phyloP scores from a whole-genome alignment of 495 filamentous ascomycete genomes.

The Tuber microsphaerosporum region DNA sequence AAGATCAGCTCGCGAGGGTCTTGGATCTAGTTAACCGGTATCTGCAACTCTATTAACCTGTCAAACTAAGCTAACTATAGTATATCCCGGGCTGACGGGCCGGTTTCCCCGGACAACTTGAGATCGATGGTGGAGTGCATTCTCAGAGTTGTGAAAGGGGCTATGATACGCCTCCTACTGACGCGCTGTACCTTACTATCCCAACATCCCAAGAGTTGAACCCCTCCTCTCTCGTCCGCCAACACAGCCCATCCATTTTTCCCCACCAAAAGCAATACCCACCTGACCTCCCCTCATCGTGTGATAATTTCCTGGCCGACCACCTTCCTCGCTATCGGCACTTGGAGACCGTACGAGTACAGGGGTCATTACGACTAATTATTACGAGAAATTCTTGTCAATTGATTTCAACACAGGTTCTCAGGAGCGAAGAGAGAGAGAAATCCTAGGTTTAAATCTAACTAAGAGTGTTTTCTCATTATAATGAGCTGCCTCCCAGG shows the following conservation, averaged over 20 bases:
- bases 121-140: neutral
- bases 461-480: too few species aligned
- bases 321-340: neutral
- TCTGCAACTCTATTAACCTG: neutral
- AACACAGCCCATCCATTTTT: neutral
- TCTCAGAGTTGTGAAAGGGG: neutral
- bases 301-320: neutral
- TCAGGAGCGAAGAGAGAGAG: neutral
- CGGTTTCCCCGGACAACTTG: neutral
- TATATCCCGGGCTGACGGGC: neutral
- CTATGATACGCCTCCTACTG: neutral
- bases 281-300: neutral
- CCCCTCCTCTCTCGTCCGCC: neutral
- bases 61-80: neutral
- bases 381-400: neutral
- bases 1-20: neutral
- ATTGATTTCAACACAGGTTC: neutral
- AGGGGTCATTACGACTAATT: neutral
- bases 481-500: neutral
- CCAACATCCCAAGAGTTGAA: neutral
- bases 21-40: neutral
- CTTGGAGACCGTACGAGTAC: neutral
- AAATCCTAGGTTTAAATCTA: too few species aligned
- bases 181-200: neutral
- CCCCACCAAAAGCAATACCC: neutral